Conservation (phyloP, 805 yeast genomes). For the Kregervanrija fluxuum region DNA sequence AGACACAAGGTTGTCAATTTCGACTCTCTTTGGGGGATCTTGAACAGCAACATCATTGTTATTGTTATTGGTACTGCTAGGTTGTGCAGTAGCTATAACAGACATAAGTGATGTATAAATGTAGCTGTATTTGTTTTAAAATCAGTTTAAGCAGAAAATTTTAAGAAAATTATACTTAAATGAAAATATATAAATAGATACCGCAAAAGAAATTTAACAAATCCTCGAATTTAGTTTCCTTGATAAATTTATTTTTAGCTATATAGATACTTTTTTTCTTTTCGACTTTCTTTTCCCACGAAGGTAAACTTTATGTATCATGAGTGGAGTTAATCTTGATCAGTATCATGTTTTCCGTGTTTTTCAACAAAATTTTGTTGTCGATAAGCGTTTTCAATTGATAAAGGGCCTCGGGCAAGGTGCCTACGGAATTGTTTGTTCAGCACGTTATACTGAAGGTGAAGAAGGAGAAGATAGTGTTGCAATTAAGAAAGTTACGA, state of each 20-base stretch:
- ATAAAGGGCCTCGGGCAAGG: slow-evolving; percentile 96
- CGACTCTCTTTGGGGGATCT: slow-evolving; percentile 33
- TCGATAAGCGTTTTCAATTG: slow-evolving; percentile 81
- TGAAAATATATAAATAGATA: no score
- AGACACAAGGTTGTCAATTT: slow-evolving; percentile 58
- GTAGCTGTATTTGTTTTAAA: no score
- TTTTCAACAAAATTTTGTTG: slow-evolving; percentile 85
- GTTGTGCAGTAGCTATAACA: background rate
- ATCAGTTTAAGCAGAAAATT: no score
- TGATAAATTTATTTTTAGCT: no score
- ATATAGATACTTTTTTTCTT: no score
- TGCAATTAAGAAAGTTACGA: slow-evolving; percentile 94
- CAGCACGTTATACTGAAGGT: slow-evolving; percentile 73
- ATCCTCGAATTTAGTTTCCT: no score
- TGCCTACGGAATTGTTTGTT: slow-evolving; percentile 95
- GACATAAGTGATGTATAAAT: background rate
- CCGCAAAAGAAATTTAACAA: no score
- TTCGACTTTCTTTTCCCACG: no score
- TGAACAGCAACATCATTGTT: background rate
- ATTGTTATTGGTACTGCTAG: background rate
- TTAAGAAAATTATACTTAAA: no score
- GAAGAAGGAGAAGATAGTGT: slow-evolving; percentile 78
- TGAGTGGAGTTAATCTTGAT: slow-evolving; percentile 7
- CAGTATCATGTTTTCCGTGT: slow-evolving; percentile 38
- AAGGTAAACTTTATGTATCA: no score